Conservation (phyloP, 345 rosid species). For the Citrus medica region DNA sequence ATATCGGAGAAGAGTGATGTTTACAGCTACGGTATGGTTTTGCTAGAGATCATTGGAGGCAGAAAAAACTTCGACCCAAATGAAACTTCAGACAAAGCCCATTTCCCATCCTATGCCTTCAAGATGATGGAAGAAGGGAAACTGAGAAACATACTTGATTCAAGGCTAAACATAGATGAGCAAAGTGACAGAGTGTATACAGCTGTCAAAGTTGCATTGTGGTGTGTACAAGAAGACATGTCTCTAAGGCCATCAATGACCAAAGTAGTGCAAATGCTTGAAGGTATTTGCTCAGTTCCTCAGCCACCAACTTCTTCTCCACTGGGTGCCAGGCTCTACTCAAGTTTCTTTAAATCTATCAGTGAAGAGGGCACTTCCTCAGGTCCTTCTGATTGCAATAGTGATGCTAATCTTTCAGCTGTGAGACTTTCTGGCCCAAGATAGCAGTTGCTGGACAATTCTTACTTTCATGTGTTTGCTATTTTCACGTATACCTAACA, state of each 20-base stretch:
- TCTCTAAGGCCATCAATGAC: constrained; percentile 70
- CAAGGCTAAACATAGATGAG: constrained; percentile 38
- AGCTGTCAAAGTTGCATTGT: constrained; percentile 72
- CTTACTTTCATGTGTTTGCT: background rate
- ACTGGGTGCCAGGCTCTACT: constrained; percentile 52
- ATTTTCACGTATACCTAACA: background rate
- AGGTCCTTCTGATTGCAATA: constrained; percentile 67
- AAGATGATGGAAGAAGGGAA: constrained; percentile 93
- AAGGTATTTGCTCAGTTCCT: constrained; percentile 63
- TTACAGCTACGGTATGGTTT: constrained; percentile 85
- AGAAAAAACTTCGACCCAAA: constrained; percentile 68
- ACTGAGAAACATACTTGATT: constrained; percentile 61
- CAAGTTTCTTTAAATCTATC: constrained; percentile 37
- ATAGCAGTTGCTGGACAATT: constrained; percentile 30
- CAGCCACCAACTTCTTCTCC: constrained; percentile 65
- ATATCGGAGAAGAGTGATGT: constrained; percentile 96
- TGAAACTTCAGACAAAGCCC: constrained; percentile 68
- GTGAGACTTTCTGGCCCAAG: constrained; percentile 93
- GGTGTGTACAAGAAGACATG: constrained; percentile 98
- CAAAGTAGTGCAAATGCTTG: constrained; percentile 94
- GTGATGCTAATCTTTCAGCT: constrained; percentile 67
- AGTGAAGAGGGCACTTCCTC: constrained; percentile 74
- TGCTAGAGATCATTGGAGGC: constrained; percentile 85
- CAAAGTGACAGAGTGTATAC: constrained; percentile 46
- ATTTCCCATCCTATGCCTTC: constrained; percentile 84